These are phyloP conservation scores for Geranium incanum DNA, from an alignment of 441 rosid genomes.

Conservation along the genomic window DNA sequence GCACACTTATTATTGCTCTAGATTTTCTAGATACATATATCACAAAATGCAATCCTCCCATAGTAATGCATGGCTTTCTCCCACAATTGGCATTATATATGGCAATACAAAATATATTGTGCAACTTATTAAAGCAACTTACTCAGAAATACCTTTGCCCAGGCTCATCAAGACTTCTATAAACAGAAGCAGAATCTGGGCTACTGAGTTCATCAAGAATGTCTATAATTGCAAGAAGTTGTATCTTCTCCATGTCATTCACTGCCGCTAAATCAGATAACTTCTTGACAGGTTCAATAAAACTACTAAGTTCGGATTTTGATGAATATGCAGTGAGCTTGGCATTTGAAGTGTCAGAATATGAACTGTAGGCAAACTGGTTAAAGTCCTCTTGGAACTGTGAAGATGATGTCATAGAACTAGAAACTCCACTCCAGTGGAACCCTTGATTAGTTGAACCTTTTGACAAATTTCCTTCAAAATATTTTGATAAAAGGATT, in stretches of 20 bases:
- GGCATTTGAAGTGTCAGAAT: constrained; percentile 32
- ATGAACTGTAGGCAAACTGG: constrained; percentile 30
- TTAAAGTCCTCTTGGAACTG: constrained; percentile 37
- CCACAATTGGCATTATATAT: neutral
- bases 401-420: constrained; percentile 35
- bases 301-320: constrained; percentile 44
- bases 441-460: constrained; percentile 43
- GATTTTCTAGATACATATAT: neutral
- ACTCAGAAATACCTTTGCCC: constrained; percentile 62
- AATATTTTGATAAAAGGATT: constrained; percentile 56
- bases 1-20: neutral
- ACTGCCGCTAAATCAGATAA: constrained; percentile 37
- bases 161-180: constrained; percentile 77
- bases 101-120: neutral
- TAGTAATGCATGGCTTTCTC: neutral
- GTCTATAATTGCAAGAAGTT: constrained; percentile 66
- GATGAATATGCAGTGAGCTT: constrained; percentile 35
- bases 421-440: constrained; percentile 57
- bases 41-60: constrained; percentile 1
- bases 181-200: constrained; percentile 57
- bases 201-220: constrained; percentile 65
- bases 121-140: constrained; percentile 14
- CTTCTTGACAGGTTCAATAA: constrained; percentile 53
- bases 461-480: constrained; percentile 53
- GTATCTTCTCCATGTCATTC: constrained; percentile 46